Conservation (phyloP, 2,329 filamentous ascomycete species). For the Aspergillus pseudotamarii region DNA sequence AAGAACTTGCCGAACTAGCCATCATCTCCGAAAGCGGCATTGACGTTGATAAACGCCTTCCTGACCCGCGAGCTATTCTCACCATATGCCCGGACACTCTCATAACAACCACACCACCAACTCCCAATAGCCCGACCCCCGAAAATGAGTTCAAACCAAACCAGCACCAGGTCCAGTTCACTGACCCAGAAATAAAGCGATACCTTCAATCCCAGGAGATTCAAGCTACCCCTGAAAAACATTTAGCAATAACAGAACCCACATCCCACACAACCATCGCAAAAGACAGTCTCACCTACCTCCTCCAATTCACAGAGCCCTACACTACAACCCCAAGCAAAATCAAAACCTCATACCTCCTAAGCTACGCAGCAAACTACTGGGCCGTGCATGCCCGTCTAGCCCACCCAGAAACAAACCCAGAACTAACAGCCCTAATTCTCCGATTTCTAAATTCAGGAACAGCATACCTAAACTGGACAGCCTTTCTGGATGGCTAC, state of each 20-base stretch:
- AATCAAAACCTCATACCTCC: not conserved
- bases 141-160: not conserved
- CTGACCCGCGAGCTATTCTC: not conserved
- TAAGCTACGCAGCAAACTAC: constrained; percentile 9
- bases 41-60: not conserved
- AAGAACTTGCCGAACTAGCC: constrained; percentile 2
- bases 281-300: not conserved
- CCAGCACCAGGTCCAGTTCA: not conserved
- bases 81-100: not conserved
- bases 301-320: not conserved
- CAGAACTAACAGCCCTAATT: not conserved
- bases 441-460: not conserved
- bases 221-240: not conserved
- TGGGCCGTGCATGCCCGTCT: constrained; percentile 3
- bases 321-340: not conserved
- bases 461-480: constrained; percentile 3
- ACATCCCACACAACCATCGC: constrained; percentile 4
- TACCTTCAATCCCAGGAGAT: not conserved
- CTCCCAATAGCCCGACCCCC: not conserved
- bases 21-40: not conserved
- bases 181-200: not conserved
- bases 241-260: not conserved
- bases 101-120: not conserved
- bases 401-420: not conserved
- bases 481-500: constrained; percentile 1